These are phyloP conservation scores for Globisporangium nagaii DNA, from an alignment of 352 stramenopile species.

Conservation along the genomic window DNA sequence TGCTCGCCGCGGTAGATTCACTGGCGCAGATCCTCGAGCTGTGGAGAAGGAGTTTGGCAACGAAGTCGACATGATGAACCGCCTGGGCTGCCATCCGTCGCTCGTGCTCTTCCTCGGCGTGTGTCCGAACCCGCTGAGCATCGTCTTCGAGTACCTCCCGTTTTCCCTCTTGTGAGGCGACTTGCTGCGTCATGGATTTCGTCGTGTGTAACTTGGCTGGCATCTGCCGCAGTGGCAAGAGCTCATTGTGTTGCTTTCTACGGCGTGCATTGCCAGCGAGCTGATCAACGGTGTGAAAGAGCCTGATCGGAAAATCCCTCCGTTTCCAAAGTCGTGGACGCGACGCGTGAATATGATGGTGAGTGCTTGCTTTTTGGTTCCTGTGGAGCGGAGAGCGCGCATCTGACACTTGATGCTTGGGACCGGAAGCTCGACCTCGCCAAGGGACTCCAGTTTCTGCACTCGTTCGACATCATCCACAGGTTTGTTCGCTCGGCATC, in stretches of 20 bases:
- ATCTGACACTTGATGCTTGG: neutral
- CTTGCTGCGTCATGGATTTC: neutral
- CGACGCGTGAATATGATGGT: slow-evolving; percentile 78
- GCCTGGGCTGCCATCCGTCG: slow-evolving; percentile 57
- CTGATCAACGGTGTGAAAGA: slow-evolving; percentile 70
- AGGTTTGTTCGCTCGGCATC: slow-evolving; percentile 28
- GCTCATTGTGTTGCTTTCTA: neutral
- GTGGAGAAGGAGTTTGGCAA: slow-evolving; percentile 75
- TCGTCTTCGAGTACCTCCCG: slow-evolving; percentile 72
- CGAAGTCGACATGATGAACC: slow-evolving; percentile 68
- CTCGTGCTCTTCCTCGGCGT: slow-evolving; percentile 67
- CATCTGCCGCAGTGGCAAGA: too few relatives aligned
- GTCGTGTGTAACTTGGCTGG: neutral
- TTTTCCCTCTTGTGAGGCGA: slow-evolving; percentile 80
- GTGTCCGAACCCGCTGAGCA: slow-evolving; percentile 47
- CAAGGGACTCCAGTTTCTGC: slow-evolving; percentile 65
- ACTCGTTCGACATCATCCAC: slow-evolving; percentile 81
- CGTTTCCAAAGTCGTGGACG: slow-evolving; percentile 71
- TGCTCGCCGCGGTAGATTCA: slow-evolving; percentile 31
- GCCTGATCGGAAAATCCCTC: slow-evolving; percentile 40
- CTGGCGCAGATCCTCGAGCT: slow-evolving; percentile 26
- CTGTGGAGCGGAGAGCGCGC: too few relatives aligned
- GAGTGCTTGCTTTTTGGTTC: too few relatives aligned
- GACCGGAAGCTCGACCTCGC: slow-evolving; percentile 51
- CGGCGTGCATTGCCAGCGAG: slow-evolving; percentile 26